Evolutionary conservation across 1,284 basidiomycete species (phyloP), one percentile per base, ranked within the genome.

Genomic region (Papiliotrema laurentii): DNA sequence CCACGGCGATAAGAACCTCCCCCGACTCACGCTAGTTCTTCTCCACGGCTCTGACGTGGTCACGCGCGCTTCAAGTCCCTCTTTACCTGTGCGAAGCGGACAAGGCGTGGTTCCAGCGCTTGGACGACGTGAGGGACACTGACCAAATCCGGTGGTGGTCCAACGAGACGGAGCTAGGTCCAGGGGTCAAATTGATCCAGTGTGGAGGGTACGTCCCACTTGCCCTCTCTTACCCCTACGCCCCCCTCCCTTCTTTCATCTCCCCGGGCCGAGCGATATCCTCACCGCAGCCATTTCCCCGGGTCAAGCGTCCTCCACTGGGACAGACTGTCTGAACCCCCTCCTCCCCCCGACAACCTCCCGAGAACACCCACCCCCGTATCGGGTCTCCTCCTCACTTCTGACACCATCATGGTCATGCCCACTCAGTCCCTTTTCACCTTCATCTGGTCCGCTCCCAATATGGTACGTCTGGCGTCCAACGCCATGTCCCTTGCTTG

Each of bases 331-430:
- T 36, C 34, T 22, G 72, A 73, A 49, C 58, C 68, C 3, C 34
- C 55, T 3, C 61, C 60, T 19, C 39, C 56, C 4, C 37, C 49
- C 4, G 54, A 56, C 30, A 42, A 61, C 26, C 48, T 61, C 13
- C 61, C 63, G 2, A 55, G 57, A 19, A 59, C 51, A 44, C 58
- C 59, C 1, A 59, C 59, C 5, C 61, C 60, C 0, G 59, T 61
- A 4, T 58, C 57, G 2, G 68, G 66, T 4, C 55, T 73, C 49
- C 48, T 72, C 27, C 60, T 74, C 30, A 61, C 58, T 5, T 59
- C 68, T 2, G 72, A 74, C 54, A 74, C 71, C 3, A 50, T 72
- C 31, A 69, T 71, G 72, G 69, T 73, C 22, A 63, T 66, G 51
- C 58, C 65, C 5, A 64, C 60, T 21, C 64, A 68, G 38, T 53